Percentiles rank a stretch among this genome's conserved stretches.
Evolutionary conservation across 2,329 filamentous ascomycete genomes (phyloP).

Genomic region (Colletotrichum kahawae): DNA sequence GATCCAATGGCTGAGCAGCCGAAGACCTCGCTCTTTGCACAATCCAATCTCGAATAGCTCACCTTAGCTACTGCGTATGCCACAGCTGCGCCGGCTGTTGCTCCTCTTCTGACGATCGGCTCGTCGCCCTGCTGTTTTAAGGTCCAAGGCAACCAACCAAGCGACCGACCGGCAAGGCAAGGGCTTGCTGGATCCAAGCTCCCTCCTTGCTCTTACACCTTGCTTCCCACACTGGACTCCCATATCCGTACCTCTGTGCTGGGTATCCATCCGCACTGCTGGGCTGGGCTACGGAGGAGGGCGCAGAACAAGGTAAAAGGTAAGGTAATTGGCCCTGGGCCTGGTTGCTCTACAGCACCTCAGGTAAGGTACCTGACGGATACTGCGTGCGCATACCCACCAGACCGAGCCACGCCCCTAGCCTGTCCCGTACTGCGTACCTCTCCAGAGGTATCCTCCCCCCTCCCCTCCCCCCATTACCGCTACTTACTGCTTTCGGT

Average conservation of each 20-base stretch:
- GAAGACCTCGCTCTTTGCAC: not conserved
- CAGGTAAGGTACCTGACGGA: not conserved
- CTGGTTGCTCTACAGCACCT: not conserved
- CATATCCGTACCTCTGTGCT: not conserved
- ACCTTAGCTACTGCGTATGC: not conserved
- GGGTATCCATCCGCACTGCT: constrained; percentile 5
- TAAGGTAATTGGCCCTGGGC: constrained; percentile 7
- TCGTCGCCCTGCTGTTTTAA: not conserved
- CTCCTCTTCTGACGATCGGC: not conserved
- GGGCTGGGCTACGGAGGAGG: not conserved
- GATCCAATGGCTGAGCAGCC: not conserved
- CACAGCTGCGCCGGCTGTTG: not conserved
- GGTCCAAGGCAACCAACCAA: not conserved
- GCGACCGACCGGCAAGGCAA: not conserved
- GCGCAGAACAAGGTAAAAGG: not conserved
- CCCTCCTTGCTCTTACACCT: constrained; percentile 16
- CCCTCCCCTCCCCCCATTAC: constrained; percentile 6
- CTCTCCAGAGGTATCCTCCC: not conserved
- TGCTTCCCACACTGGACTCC: not conserved
- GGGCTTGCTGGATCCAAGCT: constrained; percentile 19
- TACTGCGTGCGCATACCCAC: constrained; percentile 11
- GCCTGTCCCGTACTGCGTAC: not conserved
- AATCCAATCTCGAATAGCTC: not conserved
- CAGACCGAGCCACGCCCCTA: constrained; percentile 23
- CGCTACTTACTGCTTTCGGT: constrained; percentile 24